phyloP scores from a whole-genome alignment of 805 yeast species.

The Kuraishia hungarica region DNA sequence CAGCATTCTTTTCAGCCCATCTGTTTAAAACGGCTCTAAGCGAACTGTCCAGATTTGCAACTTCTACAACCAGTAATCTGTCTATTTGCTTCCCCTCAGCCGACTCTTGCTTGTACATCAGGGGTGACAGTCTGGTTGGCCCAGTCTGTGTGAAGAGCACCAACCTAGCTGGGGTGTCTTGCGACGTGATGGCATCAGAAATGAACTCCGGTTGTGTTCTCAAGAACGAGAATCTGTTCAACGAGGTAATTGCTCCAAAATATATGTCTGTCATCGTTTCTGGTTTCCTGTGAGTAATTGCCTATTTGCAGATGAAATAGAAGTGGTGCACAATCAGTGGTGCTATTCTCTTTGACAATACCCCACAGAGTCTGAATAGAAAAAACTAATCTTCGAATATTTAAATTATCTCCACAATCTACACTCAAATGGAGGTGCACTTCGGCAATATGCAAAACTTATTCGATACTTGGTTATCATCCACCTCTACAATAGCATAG shows the following conservation, averaged over 20 bases:
- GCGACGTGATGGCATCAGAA: conserved; percentile 24
- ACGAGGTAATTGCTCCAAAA: conserved; percentile 26
- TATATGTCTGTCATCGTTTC: conserved; percentile 14
- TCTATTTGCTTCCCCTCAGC: conserved; percentile 3
- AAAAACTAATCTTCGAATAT: no score
- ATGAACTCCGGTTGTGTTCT: conserved; percentile 49
- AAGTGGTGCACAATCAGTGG: no score
- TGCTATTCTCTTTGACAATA: no score
- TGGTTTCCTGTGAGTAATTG: neutral
- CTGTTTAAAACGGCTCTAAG: conserved; percentile 7
- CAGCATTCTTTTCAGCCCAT: conserved; percentile 15
- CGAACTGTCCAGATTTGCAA: conserved; percentile 7
- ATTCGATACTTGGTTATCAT: no score
- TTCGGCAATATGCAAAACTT: no score
- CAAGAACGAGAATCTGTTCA: conserved; percentile 59
- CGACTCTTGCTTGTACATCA: neutral
- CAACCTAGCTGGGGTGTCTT: conserved; percentile 31
- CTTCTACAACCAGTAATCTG: conserved; percentile 10
- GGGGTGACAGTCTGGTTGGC: conserved; percentile 12
- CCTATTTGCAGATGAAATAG: no score
- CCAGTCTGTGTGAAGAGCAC: conserved; percentile 30
- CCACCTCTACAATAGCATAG: no score
- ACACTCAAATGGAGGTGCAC: no score
- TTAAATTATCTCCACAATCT: no score
- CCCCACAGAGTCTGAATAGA: no score